phyloP scores from a whole-genome alignment of 2,329 filamentous ascomycete species.

The Colletotrichum sp. region DNA sequence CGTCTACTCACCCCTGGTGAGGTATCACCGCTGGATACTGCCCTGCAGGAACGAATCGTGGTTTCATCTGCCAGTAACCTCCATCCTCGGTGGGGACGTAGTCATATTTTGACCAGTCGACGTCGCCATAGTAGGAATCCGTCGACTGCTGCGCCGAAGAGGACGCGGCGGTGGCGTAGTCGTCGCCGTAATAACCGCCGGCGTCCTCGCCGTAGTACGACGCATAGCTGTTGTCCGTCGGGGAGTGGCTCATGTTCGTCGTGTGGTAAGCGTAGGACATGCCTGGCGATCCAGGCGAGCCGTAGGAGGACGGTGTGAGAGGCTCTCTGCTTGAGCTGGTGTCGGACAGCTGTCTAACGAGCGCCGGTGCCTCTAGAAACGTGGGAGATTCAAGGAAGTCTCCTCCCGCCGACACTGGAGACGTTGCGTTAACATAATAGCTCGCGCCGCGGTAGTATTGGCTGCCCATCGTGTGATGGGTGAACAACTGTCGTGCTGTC shows the following conservation, averaged over 20 bases:
- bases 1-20: conserved; percentile 14
- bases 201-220: not conserved
- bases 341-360: conserved; percentile 13
- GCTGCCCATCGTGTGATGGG: conserved; percentile 13
- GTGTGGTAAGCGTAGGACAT: conserved; percentile 17
- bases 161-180: conserved; percentile 3
- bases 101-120: conserved; percentile 20
- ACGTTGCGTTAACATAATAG: conserved; percentile 18
- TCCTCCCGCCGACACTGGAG: conserved; percentile 16
- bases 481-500: conserved; percentile 3
- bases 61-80: conserved; percentile 21
- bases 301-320: conserved; percentile 18
- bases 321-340: conserved; percentile 15
- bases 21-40: conserved; percentile 16
- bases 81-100: conserved; percentile 21
- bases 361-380: conserved; percentile 13
- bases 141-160: conserved; percentile 11
- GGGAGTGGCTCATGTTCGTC: conserved; percentile 12
- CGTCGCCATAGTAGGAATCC: conserved; percentile 5
- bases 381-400: conserved; percentile 15
- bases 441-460: conserved; percentile 2
- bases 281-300: conserved; percentile 12
- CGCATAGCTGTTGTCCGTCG: not conserved
- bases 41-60: conserved; percentile 17
- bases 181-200: conserved; percentile 7